A percentile compares a stretch with the other conserved stretches of the same genome.
Evolutionary conservation across 2,329 filamentous ascomycete genomes (phyloP).

Genomic region (Beauveria scarabaeidicola): DNA sequence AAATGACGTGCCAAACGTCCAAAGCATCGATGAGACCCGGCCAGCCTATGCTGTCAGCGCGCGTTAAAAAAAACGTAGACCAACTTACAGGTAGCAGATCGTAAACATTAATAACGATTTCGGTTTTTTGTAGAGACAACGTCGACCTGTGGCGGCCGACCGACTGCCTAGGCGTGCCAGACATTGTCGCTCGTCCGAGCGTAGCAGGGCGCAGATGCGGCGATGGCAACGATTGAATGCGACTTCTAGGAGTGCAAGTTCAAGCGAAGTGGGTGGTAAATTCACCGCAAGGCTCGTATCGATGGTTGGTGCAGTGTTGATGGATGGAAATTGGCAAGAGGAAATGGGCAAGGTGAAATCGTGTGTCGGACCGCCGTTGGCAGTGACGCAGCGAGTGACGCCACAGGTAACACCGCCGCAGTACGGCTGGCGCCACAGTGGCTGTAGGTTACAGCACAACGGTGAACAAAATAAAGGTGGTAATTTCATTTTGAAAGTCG

Average conservation of each 20-base stretch:
- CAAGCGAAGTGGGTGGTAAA: neutral
- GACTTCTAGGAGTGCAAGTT: too few species aligned
- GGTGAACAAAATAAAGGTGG: neutral
- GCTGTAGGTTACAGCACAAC: neutral
- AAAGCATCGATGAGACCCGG: conserved; percentile 65
- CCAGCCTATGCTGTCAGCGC: conserved; percentile 46
- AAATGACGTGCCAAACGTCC: conserved; percentile 68
- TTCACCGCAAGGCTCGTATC: neutral
- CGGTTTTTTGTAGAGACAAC: conserved; percentile 61
- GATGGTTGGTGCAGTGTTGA: neutral
- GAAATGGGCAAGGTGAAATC: neutral
- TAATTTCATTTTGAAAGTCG: neutral
- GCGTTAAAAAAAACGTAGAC: neutral
- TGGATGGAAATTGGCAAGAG: neutral
- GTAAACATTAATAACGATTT: conserved; percentile 70
- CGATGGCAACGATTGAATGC: conserved; percentile 15
- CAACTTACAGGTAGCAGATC: conserved; percentile 59
- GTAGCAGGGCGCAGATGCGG: neutral
- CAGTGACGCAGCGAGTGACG: neutral
- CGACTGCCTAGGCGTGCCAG: conserved; percentile 18
- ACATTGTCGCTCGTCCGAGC: neutral
- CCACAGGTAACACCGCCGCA: neutral
- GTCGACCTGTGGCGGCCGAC: conserved; percentile 50
- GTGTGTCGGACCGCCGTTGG: neutral
- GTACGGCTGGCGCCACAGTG: neutral